Base-by-base conservation (phyloP, 2,329 filamentous ascomycete genomes). In the Colletotrichum sp. region DNA sequence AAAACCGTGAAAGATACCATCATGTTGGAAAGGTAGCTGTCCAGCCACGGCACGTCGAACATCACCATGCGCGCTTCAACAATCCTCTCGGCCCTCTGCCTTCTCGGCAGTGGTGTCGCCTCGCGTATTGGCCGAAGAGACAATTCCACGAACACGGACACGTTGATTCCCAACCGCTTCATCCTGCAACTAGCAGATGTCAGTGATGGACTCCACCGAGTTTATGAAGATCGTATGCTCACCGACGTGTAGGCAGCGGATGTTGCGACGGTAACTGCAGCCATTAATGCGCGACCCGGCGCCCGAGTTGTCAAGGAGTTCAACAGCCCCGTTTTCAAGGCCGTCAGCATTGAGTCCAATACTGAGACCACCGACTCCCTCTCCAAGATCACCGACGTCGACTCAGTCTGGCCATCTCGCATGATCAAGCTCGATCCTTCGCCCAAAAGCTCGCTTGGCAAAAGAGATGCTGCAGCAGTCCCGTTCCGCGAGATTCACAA, bases 401-500 rank as follows among this genome's bases (percentile, higher is more conserved):
- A 68, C 4, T 58, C 70, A 4, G 73, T 72, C 32, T 75, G 73
- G 73, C 39, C 30, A 1, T 75, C 73, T 10, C 66, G 58, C n/a
- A 28, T 52, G 15, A 36, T 72, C 27, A 60, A 68, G 30, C 55
- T 75, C 10, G 62, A 32, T 3, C 64, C 69, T 5, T 58, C 48
- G 7, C 48, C 66, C 13, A 32, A 55, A 3, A 16, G n/a, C n/a
- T 58, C 48, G 22, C 66, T 68, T 2, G 32, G 22, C 5, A 68
- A 68, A 25, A 39, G 48, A 22, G 66, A 68, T 8, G 66, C 66
- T 3, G 66, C 48, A 3, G 66, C 66, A 4, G 66, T 68, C 8
- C 48, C 66, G 6, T 27, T 68, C 16, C 30, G 66, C 60, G 82
- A 81, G 6, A 77, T 83, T 30, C 85, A 86, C 60, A 80, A 81